A percentile compares a stretch with the other conserved stretches of the same genome.
Conservation (phyloP, 2,329 filamentous ascomycete species). For the Aspergillus felis region DNA sequence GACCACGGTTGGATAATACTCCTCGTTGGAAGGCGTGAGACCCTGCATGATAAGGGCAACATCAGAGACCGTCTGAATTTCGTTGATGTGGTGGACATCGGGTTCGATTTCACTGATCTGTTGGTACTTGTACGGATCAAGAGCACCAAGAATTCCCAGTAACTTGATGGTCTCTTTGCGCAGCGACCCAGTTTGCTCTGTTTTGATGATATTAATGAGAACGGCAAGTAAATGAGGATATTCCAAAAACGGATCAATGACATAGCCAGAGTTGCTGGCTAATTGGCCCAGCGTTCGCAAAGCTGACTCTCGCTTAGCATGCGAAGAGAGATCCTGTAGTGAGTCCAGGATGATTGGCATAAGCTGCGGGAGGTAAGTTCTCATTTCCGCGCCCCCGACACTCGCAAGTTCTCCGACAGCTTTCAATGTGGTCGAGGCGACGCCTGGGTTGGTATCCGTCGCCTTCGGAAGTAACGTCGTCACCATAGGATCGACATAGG, state of each 20-base stretch:
- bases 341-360: slow-evolving; percentile 96
- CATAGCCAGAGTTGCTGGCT: slow-evolving; percentile 94
- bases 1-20: slow-evolving; percentile 97
- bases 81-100: slow-evolving; percentile 68
- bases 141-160: slow-evolving; percentile 88
- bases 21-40: slow-evolving; percentile 91
- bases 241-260: slow-evolving; percentile 92
- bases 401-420: slow-evolving; percentile 92
- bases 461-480: slow-evolving; percentile 91
- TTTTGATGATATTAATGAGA: slow-evolving; percentile 88
- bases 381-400: slow-evolving; percentile 91
- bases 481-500: slow-evolving; percentile 96
- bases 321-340: slow-evolving; percentile 88
- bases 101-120: slow-evolving; percentile 87
- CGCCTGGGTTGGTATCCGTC: slow-evolving; percentile 75
- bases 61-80: slow-evolving; percentile 73
- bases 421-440: slow-evolving; percentile 90
- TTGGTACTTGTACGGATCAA: slow-evolving; percentile 93
- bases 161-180: slow-evolving; percentile 94
- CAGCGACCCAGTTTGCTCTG: slow-evolving; percentile 79
- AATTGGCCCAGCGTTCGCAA: slow-evolving; percentile 86
- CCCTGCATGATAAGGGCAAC: slow-evolving; percentile 98
- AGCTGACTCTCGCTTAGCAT: slow-evolving; percentile 84
- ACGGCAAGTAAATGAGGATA: slow-evolving; percentile 92
- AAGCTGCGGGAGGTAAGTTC: slow-evolving; percentile 80